Evolutionary conservation across 208 protist genomes (phyloP).

Genomic region (Porcisia hertigi): DNA sequence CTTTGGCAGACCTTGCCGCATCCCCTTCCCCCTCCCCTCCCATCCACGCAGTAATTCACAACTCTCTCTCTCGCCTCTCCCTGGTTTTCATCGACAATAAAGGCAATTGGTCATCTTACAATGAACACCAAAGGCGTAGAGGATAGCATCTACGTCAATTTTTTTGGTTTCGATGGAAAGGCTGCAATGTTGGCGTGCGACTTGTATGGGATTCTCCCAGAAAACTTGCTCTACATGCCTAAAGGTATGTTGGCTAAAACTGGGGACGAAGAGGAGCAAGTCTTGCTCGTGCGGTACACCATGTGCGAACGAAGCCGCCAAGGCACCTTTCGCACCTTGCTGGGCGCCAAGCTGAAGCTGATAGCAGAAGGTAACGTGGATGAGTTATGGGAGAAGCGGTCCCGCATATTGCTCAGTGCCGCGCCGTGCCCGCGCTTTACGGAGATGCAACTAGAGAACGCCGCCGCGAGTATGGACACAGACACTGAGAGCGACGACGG

Average conservation of each 20-base stretch:
- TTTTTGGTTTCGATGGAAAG: conserved; percentile 12
- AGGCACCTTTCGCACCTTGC: conserved; percentile 18
- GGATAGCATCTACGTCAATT: conserved; percentile 17
- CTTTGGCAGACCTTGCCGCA: background rate
- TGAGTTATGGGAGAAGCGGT: conserved; percentile 12
- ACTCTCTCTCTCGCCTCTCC: background rate
- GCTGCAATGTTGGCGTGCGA: conserved; percentile 17
- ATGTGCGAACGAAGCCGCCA: conserved; percentile 20
- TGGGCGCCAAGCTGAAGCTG: conserved; percentile 18
- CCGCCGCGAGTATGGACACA: conserved; percentile 6
- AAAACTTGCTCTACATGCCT: conserved; percentile 13
- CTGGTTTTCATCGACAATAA: background rate
- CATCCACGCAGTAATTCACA: background rate
- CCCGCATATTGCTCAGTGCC: background rate
- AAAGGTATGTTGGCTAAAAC: background rate
- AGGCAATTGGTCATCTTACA: background rate
- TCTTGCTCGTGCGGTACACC: conserved; percentile 18
- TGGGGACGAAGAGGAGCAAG: conserved; percentile 7
- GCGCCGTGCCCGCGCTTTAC: conserved; percentile 7
- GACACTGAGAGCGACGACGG: conserved; percentile 15
- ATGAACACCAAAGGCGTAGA: conserved; percentile 4
- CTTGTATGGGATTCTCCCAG: conserved; percentile 12
- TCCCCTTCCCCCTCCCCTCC: background rate
- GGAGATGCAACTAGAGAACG: background rate
- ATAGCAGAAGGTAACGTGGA: conserved; percentile 6